Evolutionary conservation across 2,329 filamentous ascomycete species (phyloP).

Genomic region (Lasiodiplodia gonubiensis): DNA sequence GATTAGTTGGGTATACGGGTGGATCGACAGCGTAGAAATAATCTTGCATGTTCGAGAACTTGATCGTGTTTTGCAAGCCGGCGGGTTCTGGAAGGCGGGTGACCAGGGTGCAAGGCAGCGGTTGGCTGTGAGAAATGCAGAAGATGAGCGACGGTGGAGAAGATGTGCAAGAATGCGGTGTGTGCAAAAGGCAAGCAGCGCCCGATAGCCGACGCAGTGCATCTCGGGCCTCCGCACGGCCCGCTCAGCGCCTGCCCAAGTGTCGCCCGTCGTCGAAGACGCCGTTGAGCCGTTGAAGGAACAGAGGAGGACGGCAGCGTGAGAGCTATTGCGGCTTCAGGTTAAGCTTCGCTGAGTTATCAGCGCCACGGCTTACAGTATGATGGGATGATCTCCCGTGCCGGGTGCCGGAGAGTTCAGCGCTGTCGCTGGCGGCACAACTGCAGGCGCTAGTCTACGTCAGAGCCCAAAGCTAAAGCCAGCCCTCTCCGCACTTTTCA

Average conservation of each 20-base stretch:
- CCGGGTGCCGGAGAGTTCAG: not conserved
- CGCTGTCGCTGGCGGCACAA: not conserved
- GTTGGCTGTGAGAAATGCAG: not conserved
- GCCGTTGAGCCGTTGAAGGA: not conserved
- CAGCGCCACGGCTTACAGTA: not conserved
- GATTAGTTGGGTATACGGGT: not conserved
- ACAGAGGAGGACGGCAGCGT: not conserved
- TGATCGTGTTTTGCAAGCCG: not conserved
- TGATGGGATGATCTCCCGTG: not conserved
- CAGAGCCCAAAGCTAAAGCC: constrained; percentile 12
- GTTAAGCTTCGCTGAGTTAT: not conserved
- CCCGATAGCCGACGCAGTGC: not conserved
- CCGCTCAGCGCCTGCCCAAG: not conserved
- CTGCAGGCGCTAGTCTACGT: constrained; percentile 5
- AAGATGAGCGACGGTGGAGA: not conserved
- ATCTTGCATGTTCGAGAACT: not conserved
- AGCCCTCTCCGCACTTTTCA: constrained; percentile 3
- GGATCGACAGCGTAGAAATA: not conserved
- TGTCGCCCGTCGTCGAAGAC: not conserved
- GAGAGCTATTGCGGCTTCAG: not conserved
- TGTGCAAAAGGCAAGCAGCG: not conserved
- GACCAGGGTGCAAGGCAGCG: not conserved
- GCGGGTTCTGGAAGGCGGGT: not conserved
- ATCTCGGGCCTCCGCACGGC: not conserved
- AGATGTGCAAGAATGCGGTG: constrained; percentile 13